These are phyloP conservation scores for Penicillium sp. DNA, from an alignment of 2,329 filamentous ascomycete species.

Conservation along the genomic window DNA sequence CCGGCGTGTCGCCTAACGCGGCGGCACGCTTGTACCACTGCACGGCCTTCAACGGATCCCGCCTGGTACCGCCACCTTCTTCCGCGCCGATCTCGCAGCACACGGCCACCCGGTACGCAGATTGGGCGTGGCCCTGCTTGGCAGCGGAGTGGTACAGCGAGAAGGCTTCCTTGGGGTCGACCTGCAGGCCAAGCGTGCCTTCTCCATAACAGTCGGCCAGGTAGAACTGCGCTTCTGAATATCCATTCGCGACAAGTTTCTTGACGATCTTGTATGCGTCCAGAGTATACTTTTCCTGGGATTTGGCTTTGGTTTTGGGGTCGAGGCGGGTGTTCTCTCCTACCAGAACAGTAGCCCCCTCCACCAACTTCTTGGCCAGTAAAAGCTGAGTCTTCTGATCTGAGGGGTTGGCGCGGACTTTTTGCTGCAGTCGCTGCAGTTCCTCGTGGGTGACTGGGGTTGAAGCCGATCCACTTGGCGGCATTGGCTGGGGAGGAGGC, in stretches of 20 bases:
- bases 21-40: conserved; percentile 98
- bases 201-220: conserved; percentile 85
- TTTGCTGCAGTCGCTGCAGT: conserved; percentile 69
- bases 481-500: conserved; percentile 14
- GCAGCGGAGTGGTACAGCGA: conserved; percentile 89
- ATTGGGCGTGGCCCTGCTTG: conserved; percentile 79
- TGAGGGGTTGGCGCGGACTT: conserved; percentile 66
- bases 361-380: conserved; percentile 78
- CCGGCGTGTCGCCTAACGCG: conserved; percentile 81
- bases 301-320: conserved; percentile 58
- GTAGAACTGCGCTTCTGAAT: conserved; percentile 88
- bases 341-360: conserved; percentile 76
- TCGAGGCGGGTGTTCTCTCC: conserved; percentile 73
- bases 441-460: conserved; percentile 72
- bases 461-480: conserved; percentile 12
- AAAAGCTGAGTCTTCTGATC: conserved; percentile 70
- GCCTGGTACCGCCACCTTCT: conserved; percentile 86
- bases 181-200: conserved; percentile 72
- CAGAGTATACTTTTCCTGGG: conserved; percentile 75
- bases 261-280: conserved; percentile 91
- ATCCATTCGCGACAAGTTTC: conserved; percentile 71
- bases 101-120: conserved; percentile 90
- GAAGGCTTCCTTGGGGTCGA: conserved; percentile 90
- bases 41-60: conserved; percentile 88
- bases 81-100: conserved; percentile 96